Conservation (phyloP, 2,329 filamentous ascomycete species). For the Apiospora malaysiana region DNA sequence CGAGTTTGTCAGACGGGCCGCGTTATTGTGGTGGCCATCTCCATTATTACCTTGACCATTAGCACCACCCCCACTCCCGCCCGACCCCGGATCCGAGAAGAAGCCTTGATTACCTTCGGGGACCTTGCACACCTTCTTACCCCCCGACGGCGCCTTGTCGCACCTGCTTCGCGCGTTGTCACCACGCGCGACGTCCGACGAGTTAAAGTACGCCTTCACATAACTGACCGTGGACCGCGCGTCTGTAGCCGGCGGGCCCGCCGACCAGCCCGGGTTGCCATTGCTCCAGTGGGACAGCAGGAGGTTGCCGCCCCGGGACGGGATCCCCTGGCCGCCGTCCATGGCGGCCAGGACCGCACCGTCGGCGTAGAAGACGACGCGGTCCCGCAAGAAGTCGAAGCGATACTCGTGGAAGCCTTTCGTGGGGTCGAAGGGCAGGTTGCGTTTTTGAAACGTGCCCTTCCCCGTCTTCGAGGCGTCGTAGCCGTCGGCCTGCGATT, state of each 20-base stretch:
- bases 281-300: constrained; percentile 82
- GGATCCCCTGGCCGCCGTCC: constrained; percentile 58
- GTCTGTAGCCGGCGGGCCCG: constrained; percentile 69
- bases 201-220: constrained; percentile 82
- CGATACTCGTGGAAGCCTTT: constrained; percentile 76
- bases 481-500: constrained; percentile 63
- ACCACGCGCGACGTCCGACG: constrained; percentile 52
- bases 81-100: constrained; percentile 42
- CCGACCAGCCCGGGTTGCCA: constrained; percentile 73
- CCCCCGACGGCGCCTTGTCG: constrained; percentile 35
- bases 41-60: background rate
- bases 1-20: background rate
- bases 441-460: constrained; percentile 59
- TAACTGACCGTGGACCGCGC: constrained; percentile 70
- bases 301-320: constrained; percentile 66
- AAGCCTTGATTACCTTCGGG: constrained; percentile 55
- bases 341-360: constrained; percentile 62
- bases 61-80: background rate
- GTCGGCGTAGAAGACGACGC: constrained; percentile 74
- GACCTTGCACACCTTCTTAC: constrained; percentile 54
- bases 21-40: background rate
- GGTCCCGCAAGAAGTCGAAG: constrained; percentile 71
- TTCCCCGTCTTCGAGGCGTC: constrained; percentile 67
- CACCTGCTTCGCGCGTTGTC: constrained; percentile 50
- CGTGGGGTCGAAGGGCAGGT: constrained; percentile 71